phyloP scores from a whole-genome alignment of 345 rosid species.

The Euphorbia lathyris region DNA sequence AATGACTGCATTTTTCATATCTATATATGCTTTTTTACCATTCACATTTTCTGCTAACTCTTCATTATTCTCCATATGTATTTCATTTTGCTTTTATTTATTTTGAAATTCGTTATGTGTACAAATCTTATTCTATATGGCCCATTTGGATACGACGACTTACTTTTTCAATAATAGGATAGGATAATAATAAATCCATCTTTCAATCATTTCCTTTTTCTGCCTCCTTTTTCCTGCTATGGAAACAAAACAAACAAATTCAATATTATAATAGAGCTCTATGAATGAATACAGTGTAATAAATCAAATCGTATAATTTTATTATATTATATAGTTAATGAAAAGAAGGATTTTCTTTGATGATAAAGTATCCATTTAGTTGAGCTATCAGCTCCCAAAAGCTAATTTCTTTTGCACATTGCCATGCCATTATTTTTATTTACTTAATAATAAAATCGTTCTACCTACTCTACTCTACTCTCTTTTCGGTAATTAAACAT shows the following conservation, averaged over 20 bases:
- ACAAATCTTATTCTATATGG: slow-evolving; percentile 5
- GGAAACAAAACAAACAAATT: background rate
- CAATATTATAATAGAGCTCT: background rate
- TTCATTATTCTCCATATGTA: background rate
- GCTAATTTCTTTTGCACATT: background rate
- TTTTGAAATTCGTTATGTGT: background rate
- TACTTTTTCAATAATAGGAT: background rate
- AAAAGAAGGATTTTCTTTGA: background rate
- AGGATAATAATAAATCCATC: slow-evolving; percentile 1
- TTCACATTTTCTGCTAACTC: background rate
- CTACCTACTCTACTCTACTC: too few species aligned
- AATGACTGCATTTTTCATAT: too few species aligned
- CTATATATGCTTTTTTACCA: background rate
- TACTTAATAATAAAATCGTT: too few species aligned
- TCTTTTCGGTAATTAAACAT: too few species aligned
- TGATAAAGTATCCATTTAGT: background rate
- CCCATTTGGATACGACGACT: slow-evolving; percentile 8
- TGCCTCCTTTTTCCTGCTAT: background rate
- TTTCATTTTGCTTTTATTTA: background rate
- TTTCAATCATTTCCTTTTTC: slow-evolving; percentile 14
- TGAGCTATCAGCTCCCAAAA: background rate
- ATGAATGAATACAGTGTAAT: background rate
- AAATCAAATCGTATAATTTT: background rate
- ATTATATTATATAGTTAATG: background rate
- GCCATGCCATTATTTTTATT: too few species aligned